A percentile compares a stretch with the other conserved stretches of the same genome.
These are phyloP conservation scores for Colletotrichum horii DNA, from an alignment of 2,329 filamentous ascomycete species.

Conservation along the genomic window DNA sequence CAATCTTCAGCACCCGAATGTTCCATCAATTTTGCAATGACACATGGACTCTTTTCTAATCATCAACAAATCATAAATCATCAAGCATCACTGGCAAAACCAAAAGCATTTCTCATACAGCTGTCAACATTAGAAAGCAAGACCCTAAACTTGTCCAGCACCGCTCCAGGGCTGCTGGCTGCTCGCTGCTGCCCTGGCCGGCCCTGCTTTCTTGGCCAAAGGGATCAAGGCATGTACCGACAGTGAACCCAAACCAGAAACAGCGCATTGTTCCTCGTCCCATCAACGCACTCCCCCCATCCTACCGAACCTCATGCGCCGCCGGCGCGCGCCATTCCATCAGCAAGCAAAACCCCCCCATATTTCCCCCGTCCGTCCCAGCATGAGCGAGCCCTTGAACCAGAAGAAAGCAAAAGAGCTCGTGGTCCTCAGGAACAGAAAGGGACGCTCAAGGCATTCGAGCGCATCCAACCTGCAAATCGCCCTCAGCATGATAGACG, in stretches of 20 bases:
- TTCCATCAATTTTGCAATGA: neutral
- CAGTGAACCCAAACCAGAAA: conserved; percentile 16
- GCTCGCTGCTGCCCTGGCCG: neutral
- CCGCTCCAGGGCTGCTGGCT: too few relatives aligned
- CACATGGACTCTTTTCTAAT: neutral
- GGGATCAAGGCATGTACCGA: neutral
- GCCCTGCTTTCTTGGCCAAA: conserved; percentile 2
- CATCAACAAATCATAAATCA: neutral
- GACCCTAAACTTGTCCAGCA: neutral
- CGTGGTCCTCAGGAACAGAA: neutral
- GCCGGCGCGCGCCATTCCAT: neutral
- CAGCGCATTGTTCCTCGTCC: conserved; percentile 20
- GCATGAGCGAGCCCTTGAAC: neutral
- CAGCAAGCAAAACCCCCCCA: neutral
- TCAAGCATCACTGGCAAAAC: neutral
- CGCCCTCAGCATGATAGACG: neutral
- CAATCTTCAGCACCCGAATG: neutral
- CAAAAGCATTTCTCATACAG: neutral
- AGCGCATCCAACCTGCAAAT: neutral
- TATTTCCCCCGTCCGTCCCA: neutral
- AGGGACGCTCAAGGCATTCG: neutral
- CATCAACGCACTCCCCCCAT: neutral
- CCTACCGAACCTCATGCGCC: conserved; percentile 15
- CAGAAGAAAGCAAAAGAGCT: neutral
- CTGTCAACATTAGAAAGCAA: neutral